Percentiles rank a stretch among this genome's conserved stretches.
These are phyloP conservation scores for Blastobotrys parvus DNA, from an alignment of 805 yeast genomes.

Conservation along the genomic window DNA sequence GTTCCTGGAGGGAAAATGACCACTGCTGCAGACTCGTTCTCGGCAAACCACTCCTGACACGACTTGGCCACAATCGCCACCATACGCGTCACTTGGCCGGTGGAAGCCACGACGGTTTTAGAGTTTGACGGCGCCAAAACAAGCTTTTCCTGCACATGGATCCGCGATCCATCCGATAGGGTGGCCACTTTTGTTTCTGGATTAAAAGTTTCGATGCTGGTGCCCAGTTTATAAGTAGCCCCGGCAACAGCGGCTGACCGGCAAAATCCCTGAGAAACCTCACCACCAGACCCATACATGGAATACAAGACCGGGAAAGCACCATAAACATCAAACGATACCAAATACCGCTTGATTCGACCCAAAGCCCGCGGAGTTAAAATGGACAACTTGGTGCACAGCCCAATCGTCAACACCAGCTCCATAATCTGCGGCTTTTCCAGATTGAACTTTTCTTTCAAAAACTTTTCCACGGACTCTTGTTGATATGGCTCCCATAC, in stretches of 20 bases:
- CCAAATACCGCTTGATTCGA: conserved; percentile 73
- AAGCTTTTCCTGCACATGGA: conserved; percentile 70
- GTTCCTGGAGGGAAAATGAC: conserved; percentile 90
- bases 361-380: conserved; percentile 68
- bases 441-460: conserved; percentile 58
- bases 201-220: conserved; percentile 58
- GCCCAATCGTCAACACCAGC: conserved; percentile 77
- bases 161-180: conserved; percentile 56
- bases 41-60: conserved; percentile 87
- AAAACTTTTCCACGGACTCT: conserved; percentile 49
- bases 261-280: conserved; percentile 92
- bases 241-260: conserved; percentile 98
- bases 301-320: conserved; percentile 87
- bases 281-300: conserved; percentile 95
- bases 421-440: conserved; percentile 72
- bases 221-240: conserved; percentile 79
- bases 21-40: conserved; percentile 73
- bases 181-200: conserved; percentile 54
- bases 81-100: conserved; percentile 50
- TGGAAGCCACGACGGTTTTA: conserved; percentile 26
- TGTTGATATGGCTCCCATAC: conserved; percentile 50
- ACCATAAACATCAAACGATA: conserved; percentile 87
- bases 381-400: conserved; percentile 53
- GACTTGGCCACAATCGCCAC: conserved; percentile 77
- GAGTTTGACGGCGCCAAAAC: conserved; percentile 50